These are phyloP conservation scores for Annulohypoxylon stygium DNA, from an alignment of 495 filamentous ascomycete genomes.

Conservation along the genomic window DNA sequence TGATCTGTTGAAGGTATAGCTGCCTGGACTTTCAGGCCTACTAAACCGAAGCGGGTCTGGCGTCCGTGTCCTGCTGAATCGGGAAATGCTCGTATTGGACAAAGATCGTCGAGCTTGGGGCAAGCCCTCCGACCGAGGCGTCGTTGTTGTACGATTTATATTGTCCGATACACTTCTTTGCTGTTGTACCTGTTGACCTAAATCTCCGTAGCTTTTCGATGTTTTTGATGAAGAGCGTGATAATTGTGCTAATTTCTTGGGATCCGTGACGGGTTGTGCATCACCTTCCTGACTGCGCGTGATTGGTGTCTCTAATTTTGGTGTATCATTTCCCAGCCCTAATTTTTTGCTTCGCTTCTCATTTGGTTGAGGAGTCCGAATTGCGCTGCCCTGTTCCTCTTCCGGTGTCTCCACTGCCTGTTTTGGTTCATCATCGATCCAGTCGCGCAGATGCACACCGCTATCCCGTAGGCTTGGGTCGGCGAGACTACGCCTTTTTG, in stretches of 20 bases:
- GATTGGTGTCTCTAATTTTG: slow-evolving; percentile 43
- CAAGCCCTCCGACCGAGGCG: slow-evolving; percentile 49
- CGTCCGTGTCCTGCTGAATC: slow-evolving; percentile 59
- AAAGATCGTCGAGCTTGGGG: slow-evolving; percentile 53
- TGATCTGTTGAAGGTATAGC: slow-evolving; percentile 59
- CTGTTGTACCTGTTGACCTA: slow-evolving; percentile 46
- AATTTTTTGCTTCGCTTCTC: slow-evolving; percentile 45
- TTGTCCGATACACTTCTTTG: slow-evolving; percentile 54
- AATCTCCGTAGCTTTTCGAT: slow-evolving; percentile 35
- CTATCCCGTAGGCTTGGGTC: slow-evolving; percentile 62
- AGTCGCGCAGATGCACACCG: slow-evolving; percentile 64
- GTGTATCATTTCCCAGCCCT: slow-evolving; percentile 44
- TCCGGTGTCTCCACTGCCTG: slow-evolving; percentile 19
- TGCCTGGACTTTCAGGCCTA: slow-evolving; percentile 71
- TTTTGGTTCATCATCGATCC: slow-evolving; percentile 39
- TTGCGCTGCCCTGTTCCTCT: slow-evolving; percentile 28
- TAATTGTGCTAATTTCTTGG: slow-evolving; percentile 39
- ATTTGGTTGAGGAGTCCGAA: slow-evolving; percentile 36
- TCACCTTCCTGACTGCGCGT: slow-evolving; percentile 25
- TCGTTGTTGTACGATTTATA: slow-evolving; percentile 45
- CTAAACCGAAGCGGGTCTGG: slow-evolving; percentile 67
- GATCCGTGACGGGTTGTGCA: slow-evolving; percentile 26
- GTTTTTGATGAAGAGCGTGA: slow-evolving; percentile 33
- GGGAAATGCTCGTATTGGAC: slow-evolving; percentile 65
- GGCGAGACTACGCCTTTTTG: slow-evolving; percentile 47